Conservation (phyloP, 768 basidiomycete genomes). For the Phallus indusiatus region DNA sequence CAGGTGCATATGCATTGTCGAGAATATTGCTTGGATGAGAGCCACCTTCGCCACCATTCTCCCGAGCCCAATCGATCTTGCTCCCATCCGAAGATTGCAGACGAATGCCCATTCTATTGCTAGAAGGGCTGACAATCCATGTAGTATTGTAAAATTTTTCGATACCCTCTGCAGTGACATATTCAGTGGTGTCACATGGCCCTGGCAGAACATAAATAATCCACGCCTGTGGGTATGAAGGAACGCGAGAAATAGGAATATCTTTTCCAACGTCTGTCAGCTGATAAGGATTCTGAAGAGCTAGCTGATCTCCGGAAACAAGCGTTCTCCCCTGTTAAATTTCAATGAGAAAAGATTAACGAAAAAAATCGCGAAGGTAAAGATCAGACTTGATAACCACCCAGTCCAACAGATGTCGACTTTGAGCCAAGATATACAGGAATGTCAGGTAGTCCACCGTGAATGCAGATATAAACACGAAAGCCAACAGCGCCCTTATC, state of each 20-base stretch:
- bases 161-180: slow-evolving; percentile 39
- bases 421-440: slow-evolving; percentile 53
- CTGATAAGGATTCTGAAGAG: slow-evolving; percentile 24
- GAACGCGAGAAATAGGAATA: slow-evolving; percentile 15
- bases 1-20: slow-evolving; percentile 48
- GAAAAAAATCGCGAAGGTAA: background rate
- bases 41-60: slow-evolving; percentile 55
- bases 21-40: slow-evolving; percentile 62
- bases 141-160: slow-evolving; percentile 38
- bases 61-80: slow-evolving; percentile 46
- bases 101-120: slow-evolving; percentile 57
- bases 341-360: slow-evolving; percentile 6
- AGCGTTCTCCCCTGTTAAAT: slow-evolving; percentile 41
- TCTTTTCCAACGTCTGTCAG: slow-evolving; percentile 8
- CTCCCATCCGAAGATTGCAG: slow-evolving; percentile 30
- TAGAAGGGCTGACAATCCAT: slow-evolving; percentile 47
- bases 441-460: slow-evolving; percentile 51
- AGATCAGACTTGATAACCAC: slow-evolving; percentile 43
- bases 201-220: slow-evolving; percentile 46
- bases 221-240: slow-evolving; percentile 47
- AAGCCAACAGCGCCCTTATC: slow-evolving; percentile 29
- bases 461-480: slow-evolving; percentile 45
- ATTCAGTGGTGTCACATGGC: slow-evolving; percentile 53
- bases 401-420: slow-evolving; percentile 52
- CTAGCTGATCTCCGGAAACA: slow-evolving; percentile 40